Base-by-base conservation (phyloP, 208 protist genomes). In the Leishmania lainsoni region DNA sequence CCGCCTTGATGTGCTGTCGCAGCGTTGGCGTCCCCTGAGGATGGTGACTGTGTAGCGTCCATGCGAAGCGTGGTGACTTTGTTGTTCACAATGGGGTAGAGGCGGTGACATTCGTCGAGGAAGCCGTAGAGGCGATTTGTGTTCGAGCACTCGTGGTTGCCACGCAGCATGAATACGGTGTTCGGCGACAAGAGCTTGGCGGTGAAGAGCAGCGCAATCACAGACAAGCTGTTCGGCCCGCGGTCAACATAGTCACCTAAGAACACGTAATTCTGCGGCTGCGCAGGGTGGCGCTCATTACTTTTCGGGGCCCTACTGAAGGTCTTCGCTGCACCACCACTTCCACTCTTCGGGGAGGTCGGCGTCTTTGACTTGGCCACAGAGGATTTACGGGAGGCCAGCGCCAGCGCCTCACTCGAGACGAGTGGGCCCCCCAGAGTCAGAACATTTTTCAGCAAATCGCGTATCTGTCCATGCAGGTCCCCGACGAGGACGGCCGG, bases 41-140 rank as follows among this genome's bases (percentile, higher is more conserved):
- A 88, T 32, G 81, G 68, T 49, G 56, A 78, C 12, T 66, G 59
- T 6, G 78, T 82, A 45, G 42, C 42, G 71, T 74, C 69, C 73
- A 77, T 49, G 73, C 73, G 78, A 48, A 70, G 63, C 2, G 82
- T 86, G 16, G 85, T 93, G 29, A 93, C 83, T 71, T 83, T 83
- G 45, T 83, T 81, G 65, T 91, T 85, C 26, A 87, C 78, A 20
- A 95, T 65, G 20, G 94, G 94, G 80, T 94, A 99, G 79, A 97
- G 94, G 48, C 88, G 76, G 75, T 95, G 84, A 87, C 98, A 99
- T 89, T 99, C 99, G 69, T 99, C 98, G 72, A 99, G 99, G 88
- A 99, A 99, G 63, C 99, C 99, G 88, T 99, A 99, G 81, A 99
- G 98, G 71, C 98, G 88, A 84, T 99, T 99, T 75, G 99, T 99